Percentiles rank a stretch among this genome's conserved stretches.
Conservation (phyloP, 2,329 filamentous ascomycete species). For the Exophiala aquamarina region DNA sequence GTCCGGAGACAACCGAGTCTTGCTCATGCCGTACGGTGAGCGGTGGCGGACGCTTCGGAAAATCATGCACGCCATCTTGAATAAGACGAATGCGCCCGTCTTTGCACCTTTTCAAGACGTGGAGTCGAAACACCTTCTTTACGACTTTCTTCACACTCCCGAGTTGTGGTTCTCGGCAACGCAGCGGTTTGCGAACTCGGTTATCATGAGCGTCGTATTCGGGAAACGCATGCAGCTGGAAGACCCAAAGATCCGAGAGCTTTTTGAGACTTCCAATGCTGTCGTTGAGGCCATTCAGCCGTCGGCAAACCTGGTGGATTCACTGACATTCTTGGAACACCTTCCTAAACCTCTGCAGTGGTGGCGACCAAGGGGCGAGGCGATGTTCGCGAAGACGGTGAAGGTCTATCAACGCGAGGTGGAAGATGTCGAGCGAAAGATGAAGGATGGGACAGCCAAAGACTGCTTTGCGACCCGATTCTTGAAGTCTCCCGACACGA, state of each 20-base stretch:
- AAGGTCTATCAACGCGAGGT: constrained; percentile 29
- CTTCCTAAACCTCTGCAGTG: constrained; percentile 46
- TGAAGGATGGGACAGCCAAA: constrained; percentile 34
- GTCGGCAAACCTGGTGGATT: constrained; percentile 46
- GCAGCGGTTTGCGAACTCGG: constrained; percentile 42
- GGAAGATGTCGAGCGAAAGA: constrained; percentile 24
- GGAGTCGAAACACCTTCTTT: constrained; percentile 22
- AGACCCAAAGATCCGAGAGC: constrained; percentile 29
- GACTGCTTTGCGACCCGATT: constrained; percentile 37
- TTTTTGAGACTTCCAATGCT: constrained; percentile 41
- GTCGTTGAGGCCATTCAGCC: constrained; percentile 37
- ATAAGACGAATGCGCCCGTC: constrained; percentile 20
- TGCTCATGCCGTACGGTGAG: constrained; percentile 44
- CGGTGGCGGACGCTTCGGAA: constrained; percentile 25
- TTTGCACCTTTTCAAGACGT: constrained; percentile 26
- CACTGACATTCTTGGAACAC: constrained; percentile 44
- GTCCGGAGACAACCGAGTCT: constrained; percentile 40
- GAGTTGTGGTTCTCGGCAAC: constrained; percentile 41
- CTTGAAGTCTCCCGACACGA: constrained; percentile 32
- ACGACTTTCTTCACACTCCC: constrained; percentile 20
- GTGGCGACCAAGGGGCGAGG: constrained; percentile 42
- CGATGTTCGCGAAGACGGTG: constrained; percentile 36
- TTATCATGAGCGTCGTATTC: constrained; percentile 47
- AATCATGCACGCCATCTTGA: constrained; percentile 28
- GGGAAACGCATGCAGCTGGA: constrained; percentile 45